phyloP scores from a whole-genome alignment of 768 basidiomycete species.

The Naganishia kalamii region DNA sequence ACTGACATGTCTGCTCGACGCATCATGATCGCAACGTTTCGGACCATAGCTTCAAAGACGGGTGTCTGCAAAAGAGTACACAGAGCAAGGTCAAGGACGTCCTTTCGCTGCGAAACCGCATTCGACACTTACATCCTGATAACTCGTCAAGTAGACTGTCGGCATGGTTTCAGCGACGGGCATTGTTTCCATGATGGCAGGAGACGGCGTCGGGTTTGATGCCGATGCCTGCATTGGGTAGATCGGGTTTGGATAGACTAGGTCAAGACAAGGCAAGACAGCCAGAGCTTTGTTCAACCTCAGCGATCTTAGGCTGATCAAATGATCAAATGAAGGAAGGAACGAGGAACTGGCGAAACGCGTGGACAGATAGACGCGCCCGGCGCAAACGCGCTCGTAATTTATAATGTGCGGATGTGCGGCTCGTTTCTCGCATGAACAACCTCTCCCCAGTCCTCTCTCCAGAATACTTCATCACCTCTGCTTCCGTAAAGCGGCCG shows the following conservation, averaged over 20 bases:
- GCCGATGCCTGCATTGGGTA: background rate
- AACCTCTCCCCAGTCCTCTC: too few species aligned
- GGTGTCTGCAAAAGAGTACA: conserved; percentile 46
- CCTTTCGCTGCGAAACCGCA: background rate
- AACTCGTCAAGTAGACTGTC: conserved; percentile 45
- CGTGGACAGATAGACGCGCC: too few species aligned
- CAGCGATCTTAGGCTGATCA: too few species aligned
- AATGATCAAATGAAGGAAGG: too few species aligned
- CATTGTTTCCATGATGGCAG: background rate
- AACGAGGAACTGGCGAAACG: too few species aligned
- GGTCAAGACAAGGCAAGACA: too few species aligned
- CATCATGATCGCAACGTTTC: conserved; percentile 98
- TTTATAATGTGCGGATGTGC: too few species aligned
- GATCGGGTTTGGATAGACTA: background rate
- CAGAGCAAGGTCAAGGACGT: background rate
- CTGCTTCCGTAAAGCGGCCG: too few species aligned
- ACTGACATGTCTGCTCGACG: conserved; percentile 82
- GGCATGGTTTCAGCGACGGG: conserved; percentile 15
- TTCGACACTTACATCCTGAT: conserved; percentile 42
- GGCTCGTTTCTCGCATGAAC: too few species aligned
- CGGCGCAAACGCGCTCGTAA: too few species aligned
- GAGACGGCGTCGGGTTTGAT: background rate
- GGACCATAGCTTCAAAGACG: conserved; percentile 97
- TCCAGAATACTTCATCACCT: too few species aligned
- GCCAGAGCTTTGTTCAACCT: too few species aligned